Base-by-base conservation (phyloP, 176 grass and related monocot genomes). In the Oryza coarctata region DNA sequence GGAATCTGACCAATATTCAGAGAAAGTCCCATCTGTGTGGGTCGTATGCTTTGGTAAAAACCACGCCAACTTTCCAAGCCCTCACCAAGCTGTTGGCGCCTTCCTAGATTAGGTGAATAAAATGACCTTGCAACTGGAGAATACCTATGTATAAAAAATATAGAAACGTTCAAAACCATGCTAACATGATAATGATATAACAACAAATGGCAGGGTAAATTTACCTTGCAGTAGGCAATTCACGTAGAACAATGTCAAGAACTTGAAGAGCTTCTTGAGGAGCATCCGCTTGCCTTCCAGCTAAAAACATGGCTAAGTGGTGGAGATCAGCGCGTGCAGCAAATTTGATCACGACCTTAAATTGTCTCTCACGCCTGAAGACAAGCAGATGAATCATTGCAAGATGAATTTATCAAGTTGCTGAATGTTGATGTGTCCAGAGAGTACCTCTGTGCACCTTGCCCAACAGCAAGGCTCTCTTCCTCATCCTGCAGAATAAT, bases 261-360 rank as follows among this genome's bases (percentile, higher is more conserved):
- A 93, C 87, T 81, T 93, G 90, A 78, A 93, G 87, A 62, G 90
- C 87, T 60, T 93, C 87, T 87, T 89, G 87, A 76, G 90, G 90
- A 80, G 87, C 87, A 89, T 93, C 90, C 18, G 80, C 76, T 69
- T 87, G 87, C 35, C 72, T 87, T 28, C 90, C 90, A 63, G 87
- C 62, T 65, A 93, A 68, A 80, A 92, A 92, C 87, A 92, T 89
- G 14, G 80, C 87, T 33, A 92, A 82, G 74, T 92, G 90, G 52
- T 92, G 90, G 61, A 92, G 90, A 75, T 93, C 90, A 41, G 90
- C 87, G 40, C 80, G 84, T 31, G 90, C 84, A 27, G 87, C 90
- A 28, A 93, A 93, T 81, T 89, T 93, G 23, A 93, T 89, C 50
- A 84, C 45, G 3, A 93, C 87, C 38, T 15, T 83, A 78, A 93